Conservation (phyloP, 164 flowering plant genomes). For the Echeveria elegans region DNA sequence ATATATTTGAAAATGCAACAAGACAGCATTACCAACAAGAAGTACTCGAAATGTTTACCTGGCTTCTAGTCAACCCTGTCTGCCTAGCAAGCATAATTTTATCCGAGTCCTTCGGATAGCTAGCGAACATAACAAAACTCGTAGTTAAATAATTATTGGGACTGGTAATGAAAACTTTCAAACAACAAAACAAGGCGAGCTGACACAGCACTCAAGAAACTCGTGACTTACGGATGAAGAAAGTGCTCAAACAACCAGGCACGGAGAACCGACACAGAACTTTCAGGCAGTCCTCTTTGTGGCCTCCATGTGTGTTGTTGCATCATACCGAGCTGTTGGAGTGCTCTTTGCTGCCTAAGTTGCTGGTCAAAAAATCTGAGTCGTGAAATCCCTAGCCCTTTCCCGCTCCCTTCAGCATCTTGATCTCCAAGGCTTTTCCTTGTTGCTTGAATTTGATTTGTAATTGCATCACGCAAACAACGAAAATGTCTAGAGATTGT, state of each 20-base stretch:
- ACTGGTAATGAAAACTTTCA: too few species aligned
- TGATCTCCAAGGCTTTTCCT: constrained; percentile 48
- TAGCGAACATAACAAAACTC: constrained; percentile 11
- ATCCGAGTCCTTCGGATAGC: constrained; percentile 79
- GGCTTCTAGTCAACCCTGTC: constrained; percentile 89
- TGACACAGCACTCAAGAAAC: not conserved
- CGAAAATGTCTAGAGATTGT: constrained; percentile 63
- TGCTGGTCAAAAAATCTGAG: constrained; percentile 59
- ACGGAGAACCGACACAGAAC: constrained; percentile 39
- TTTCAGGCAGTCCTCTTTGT: constrained; percentile 43
- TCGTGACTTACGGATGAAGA: constrained; percentile 40
- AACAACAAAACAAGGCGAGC: not conserved
- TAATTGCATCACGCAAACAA: constrained; percentile 50
- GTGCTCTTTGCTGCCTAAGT: constrained; percentile 50
- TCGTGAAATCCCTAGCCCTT: constrained; percentile 47
- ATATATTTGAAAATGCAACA: not conserved
- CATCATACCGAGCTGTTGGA: constrained; percentile 53
- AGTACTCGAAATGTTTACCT: constrained; percentile 45
- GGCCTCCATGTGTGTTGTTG: constrained; percentile 48
- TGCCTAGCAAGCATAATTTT: constrained; percentile 90
- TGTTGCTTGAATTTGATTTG: constrained; percentile 32
- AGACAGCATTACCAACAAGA: not conserved
- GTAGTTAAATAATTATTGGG: too few species aligned
- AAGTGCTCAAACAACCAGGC: constrained; percentile 54
- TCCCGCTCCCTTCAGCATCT: constrained; percentile 26